phyloP scores from a whole-genome alignment of 2,329 filamentous ascomycete species.

The Colletotrichum sp. region DNA sequence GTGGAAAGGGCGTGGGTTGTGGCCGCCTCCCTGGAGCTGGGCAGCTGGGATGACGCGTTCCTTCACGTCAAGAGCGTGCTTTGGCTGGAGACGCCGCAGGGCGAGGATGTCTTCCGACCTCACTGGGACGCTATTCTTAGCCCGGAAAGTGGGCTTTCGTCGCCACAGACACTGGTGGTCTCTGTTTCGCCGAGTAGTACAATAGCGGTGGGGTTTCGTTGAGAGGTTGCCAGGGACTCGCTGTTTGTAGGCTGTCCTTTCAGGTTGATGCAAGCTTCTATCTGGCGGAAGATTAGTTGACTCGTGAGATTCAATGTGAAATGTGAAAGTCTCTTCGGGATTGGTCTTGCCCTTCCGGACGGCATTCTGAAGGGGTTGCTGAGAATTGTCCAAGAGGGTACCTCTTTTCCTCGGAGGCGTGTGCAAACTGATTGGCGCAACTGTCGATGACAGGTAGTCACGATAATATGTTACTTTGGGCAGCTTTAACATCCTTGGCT shows the following conservation, averaged over 20 bases:
- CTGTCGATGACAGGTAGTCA: background rate
- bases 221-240: background rate
- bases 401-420: background rate
- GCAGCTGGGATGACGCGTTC: slow-evolving; percentile 12
- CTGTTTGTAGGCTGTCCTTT: background rate
- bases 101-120: slow-evolving; percentile 25
- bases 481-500: fast-evolving
- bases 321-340: background rate
- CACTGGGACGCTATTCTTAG: slow-evolving; percentile 24
- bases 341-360: background rate
- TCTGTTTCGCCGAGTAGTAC: background rate
- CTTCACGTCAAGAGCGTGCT: slow-evolving; percentile 27
- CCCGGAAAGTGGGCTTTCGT: background rate
- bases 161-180: background rate
- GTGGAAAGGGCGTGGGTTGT: slow-evolving; percentile 22
- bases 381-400: background rate
- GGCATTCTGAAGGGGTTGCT: background rate
- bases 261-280: background rate
- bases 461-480: background rate
- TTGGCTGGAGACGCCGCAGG: slow-evolving; percentile 29
- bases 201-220: background rate
- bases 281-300: background rate
- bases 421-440: background rate
- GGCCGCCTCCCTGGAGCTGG: background rate
- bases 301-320: background rate